Evolutionary conservation across 768 basidiomycete genomes (phyloP), one percentile per base, ranked within the genome.

Genomic region (Russula sp.): DNA sequence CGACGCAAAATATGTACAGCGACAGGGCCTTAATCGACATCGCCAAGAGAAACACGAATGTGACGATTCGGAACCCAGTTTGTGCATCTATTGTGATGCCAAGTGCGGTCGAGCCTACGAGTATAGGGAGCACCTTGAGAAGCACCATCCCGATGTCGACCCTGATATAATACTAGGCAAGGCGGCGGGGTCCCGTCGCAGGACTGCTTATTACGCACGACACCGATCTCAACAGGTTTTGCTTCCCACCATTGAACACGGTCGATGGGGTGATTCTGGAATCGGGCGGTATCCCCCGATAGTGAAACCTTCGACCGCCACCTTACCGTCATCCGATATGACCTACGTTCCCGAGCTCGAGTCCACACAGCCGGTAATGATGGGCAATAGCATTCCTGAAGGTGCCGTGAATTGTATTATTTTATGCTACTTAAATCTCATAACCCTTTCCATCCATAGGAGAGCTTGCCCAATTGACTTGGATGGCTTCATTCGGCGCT

Each of bases 101-200:
- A 36, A 26, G 34, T 61, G 52, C 42, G 22, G 16, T 46, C 60
- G 60, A 18, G 42, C 16, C 2, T 54, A 61, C 42, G 6, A 13
- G 5, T 34, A 53, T 1, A 36, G 44, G 10, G 13, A 24, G 5
- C 53, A 61, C 26, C 32, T 61, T 7, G 14, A 24, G 22, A 26
- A 8, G n/a, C 13, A 20, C 3, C 60, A 61, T n/a, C 52, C 52
- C 4, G 32, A 55, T 1, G 22, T 32, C 11, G 18, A 61, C 4
- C 16, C 44, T 18, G 26, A 54, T 4, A 10, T 13, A 2, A 22
- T 22, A 20, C 16, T 55, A 20, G 50, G 22, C 1, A 11, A 42
- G 34, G 5, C 5, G 22, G 36, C 1, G 10, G 0, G 32, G 11
- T 2, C 11, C 18, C 6, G 24, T 18, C 30, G n/a, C 30, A 24